phyloP scores from a whole-genome alignment of 495 filamentous ascomycete genomes.

The Penicillium longicatenatum region DNA sequence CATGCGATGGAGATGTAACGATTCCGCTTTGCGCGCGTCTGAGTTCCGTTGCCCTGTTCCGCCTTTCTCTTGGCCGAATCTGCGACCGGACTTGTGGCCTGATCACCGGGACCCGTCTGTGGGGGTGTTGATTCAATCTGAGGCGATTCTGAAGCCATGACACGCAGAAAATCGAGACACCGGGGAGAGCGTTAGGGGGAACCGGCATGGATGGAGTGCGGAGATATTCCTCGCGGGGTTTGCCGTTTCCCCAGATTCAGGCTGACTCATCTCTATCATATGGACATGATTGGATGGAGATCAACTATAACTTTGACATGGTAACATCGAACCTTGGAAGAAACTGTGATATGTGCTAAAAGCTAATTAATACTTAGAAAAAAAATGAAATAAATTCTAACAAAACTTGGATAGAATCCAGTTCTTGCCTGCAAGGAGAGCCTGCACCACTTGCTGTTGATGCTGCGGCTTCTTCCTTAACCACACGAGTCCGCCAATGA shows the following conservation, averaged over 20 bases:
- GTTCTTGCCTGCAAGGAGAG: slow-evolving; percentile 16
- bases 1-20: slow-evolving; percentile 92
- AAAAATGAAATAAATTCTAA: background rate
- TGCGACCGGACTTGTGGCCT: slow-evolving; percentile 21
- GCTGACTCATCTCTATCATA: slow-evolving; percentile 25
- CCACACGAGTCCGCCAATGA: slow-evolving; percentile 24
- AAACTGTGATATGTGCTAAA: background rate
- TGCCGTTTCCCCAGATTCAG: slow-evolving; percentile 40
- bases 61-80: slow-evolving; percentile 50
- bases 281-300: slow-evolving; percentile 10
- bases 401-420: slow-evolving; percentile 9
- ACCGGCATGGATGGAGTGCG: slow-evolving; percentile 35
- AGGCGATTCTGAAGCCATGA: slow-evolving; percentile 46
- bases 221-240: slow-evolving; percentile 51
- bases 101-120: slow-evolving; percentile 27
- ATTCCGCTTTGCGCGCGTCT: slow-evolving; percentile 57
- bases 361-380: background rate
- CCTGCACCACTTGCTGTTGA: slow-evolving; percentile 16
- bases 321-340: background rate
- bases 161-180: slow-evolving; percentile 2
- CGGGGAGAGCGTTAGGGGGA: slow-evolving; percentile 15
- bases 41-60: slow-evolving; percentile 50
- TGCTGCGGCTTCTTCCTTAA: slow-evolving; percentile 19
- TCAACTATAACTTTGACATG: background rate
- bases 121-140: slow-evolving; percentile 32